Percentiles rank a stretch among this genome's conserved stretches.
Conservation (phyloP, 495 filamentous ascomycete species). For the Lasiosphaeria hispida region DNA sequence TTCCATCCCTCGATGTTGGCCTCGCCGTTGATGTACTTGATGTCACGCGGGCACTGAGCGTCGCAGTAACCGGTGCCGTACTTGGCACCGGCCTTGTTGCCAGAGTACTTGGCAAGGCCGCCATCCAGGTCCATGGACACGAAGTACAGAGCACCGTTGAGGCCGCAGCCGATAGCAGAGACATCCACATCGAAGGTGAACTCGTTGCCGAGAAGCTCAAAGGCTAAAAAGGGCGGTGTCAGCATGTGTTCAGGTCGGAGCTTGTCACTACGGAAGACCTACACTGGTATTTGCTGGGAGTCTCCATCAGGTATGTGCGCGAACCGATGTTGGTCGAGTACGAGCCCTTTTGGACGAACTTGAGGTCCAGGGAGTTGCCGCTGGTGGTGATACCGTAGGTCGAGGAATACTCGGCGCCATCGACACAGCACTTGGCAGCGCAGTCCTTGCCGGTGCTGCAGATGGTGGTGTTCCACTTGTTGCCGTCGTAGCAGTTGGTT, state of each 20-base stretch:
- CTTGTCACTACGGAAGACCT: background rate
- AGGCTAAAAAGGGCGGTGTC: conserved; percentile 28
- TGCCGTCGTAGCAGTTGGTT: conserved; percentile 53
- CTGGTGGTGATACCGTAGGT: conserved; percentile 51
- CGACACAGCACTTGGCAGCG: conserved; percentile 46
- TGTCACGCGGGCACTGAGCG: conserved; percentile 54
- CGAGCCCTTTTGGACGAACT: conserved; percentile 55
- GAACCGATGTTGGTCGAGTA: conserved; percentile 51
- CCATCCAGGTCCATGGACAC: conserved; percentile 57
- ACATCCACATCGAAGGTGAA: conserved; percentile 62
- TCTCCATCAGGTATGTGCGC: conserved; percentile 57
- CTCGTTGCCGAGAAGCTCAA: conserved; percentile 55
- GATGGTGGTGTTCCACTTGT: conserved; percentile 42
- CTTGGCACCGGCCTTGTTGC: conserved; percentile 59
- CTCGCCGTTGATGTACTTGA: conserved; percentile 53
- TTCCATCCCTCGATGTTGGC: conserved; percentile 62
- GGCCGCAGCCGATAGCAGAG: conserved; percentile 50
- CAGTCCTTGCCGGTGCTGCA: conserved; percentile 40
- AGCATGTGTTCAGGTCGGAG: background rate
- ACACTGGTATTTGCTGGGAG: conserved; percentile 51
- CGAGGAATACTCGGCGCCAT: conserved; percentile 46
- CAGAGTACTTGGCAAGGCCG: conserved; percentile 48
- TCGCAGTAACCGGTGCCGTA: conserved; percentile 60
- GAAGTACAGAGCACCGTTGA: conserved; percentile 61
- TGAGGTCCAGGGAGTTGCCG: conserved; percentile 47